Conservation (phyloP, 2,329 filamentous ascomycete species). For the Botryosphaeria agaves region DNA sequence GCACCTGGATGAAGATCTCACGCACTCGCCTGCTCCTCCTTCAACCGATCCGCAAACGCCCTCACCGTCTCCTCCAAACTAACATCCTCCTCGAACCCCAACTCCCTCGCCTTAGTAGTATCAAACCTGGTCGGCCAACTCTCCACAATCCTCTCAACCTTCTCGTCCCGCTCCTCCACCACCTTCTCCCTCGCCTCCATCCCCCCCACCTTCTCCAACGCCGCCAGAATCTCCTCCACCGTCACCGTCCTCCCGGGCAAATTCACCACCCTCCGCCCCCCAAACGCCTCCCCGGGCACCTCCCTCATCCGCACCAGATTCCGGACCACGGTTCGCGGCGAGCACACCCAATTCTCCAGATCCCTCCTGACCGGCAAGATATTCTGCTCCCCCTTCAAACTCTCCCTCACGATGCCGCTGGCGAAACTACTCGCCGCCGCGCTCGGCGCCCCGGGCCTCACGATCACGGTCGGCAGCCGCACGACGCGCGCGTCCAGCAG, state of each 20-base stretch:
- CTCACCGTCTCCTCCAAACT: conserved; percentile 27
- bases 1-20: too few species aligned
- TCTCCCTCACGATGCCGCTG: conserved; percentile 35
- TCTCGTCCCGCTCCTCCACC: conserved; percentile 31
- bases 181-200: conserved; percentile 33
- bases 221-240: conserved; percentile 38
- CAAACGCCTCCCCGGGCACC: conserved; percentile 32
- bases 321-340: conserved; percentile 34
- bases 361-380: conserved; percentile 32
- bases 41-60: conserved; percentile 20
- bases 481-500: conserved; percentile 28
- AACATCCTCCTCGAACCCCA: conserved; percentile 35
- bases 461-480: conserved; percentile 33
- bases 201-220: conserved; percentile 36
- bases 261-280: conserved; percentile 30
- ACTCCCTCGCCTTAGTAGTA: conserved; percentile 32
- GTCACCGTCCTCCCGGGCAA: conserved; percentile 37
- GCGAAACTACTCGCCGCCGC: conserved; percentile 35
- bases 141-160: conserved; percentile 34
- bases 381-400: conserved; percentile 31
- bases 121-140: conserved; percentile 41
- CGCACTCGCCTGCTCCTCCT: too few species aligned
- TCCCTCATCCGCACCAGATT: conserved; percentile 36
- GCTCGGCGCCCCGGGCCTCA: conserved; percentile 32
- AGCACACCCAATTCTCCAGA: conserved; percentile 40